Evolutionary conservation across 441 rosid species (phyloP), one percentile per base, ranked within the genome.

Genomic region (Pelargonium australe): DNA sequence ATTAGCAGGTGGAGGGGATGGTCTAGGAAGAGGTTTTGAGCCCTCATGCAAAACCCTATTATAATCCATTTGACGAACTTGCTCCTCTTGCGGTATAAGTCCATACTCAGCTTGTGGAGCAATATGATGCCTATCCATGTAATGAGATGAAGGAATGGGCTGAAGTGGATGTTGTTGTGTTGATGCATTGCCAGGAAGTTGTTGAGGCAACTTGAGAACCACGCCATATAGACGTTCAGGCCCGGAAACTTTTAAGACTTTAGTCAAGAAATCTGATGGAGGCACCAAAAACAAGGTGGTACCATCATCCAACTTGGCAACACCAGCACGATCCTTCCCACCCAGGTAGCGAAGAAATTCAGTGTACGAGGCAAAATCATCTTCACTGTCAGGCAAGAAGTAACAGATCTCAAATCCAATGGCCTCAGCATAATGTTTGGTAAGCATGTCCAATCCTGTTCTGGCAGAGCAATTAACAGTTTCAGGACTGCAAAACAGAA

Each of bases 371-470:
- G 89, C 95, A 68, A 95, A 92, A 78, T 95, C 97, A 9, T 89
- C 89, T 84, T 92, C 97, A 9, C 96, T 85, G 72, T 95, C 98
- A 0, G 99, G 99, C 82, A 92, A 80, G 85, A 95, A 95, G 88
- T 77, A 91, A 74, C 89, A 89, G 55, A 92, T 82, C 63, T 90
- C 97, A 72, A 90, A 87, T 58, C 95, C 93, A 72, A 82, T 75
- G 58, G 97, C 89, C 77, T 90, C 96, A 6, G 83, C 78, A 74
- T 85, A 87, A 76, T 92, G 98, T 76, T 86, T 87, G 31, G 96
- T 77, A 4, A 95, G 97, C 90, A 87, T 85, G 82, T 95, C 98
- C 84, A 95, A 77, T 74, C 99, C 96, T 31, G 99, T 95, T 80
- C 97, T 85, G 75, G 99, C 99, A 16, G 99, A 92, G 82, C 99